Percentiles rank a stretch among this genome's conserved stretches.
These are phyloP conservation scores for Lipomyces oligophaga DNA, from an alignment of 805 yeast species.

Conservation along the genomic window DNA sequence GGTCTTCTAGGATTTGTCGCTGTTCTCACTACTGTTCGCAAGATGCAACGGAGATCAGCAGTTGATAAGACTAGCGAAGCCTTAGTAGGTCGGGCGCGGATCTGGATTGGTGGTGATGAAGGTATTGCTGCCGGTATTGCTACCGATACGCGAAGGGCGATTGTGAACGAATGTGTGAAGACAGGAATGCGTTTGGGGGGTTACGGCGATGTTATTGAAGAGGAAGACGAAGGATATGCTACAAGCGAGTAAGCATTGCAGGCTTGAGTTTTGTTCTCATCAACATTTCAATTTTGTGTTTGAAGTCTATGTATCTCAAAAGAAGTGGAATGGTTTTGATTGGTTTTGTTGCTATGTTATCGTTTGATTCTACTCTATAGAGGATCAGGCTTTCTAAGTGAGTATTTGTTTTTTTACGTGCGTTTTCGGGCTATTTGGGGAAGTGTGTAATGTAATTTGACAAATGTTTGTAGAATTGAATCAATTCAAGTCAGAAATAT, in stretches of 20 bases:
- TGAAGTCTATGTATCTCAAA: too few relatives aligned
- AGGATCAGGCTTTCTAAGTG: too few relatives aligned
- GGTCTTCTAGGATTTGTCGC: constrained; percentile 38
- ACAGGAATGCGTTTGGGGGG: constrained; percentile 37
- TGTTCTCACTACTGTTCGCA: constrained; percentile 28
- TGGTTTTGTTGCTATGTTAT: too few relatives aligned
- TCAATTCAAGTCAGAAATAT: too few relatives aligned
- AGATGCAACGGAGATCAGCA: constrained; percentile 21
- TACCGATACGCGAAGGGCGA: constrained; percentile 32
- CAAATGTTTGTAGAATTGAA: too few relatives aligned
- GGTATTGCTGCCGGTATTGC: constrained; percentile 34
- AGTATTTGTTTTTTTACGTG: too few relatives aligned
- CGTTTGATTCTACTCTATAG: too few relatives aligned
- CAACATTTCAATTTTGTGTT: too few relatives aligned
- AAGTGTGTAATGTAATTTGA: too few relatives aligned
- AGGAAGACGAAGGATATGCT: constrained; percentile 33
- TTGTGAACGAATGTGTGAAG: constrained; percentile 36
- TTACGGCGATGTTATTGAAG: constrained; percentile 16
- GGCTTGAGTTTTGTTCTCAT: too few relatives aligned
- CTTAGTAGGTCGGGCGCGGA: constrained; percentile 26
- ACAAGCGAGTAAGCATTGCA: constrained; percentile 16
- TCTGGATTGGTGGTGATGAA: constrained; percentile 39
- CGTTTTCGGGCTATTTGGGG: too few relatives aligned
- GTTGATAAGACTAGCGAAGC: constrained; percentile 22
- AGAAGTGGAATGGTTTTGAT: too few relatives aligned